These are phyloP conservation scores for Penicillium coprophilum DNA, from an alignment of 495 filamentous ascomycete species.

Conservation along the genomic window DNA sequence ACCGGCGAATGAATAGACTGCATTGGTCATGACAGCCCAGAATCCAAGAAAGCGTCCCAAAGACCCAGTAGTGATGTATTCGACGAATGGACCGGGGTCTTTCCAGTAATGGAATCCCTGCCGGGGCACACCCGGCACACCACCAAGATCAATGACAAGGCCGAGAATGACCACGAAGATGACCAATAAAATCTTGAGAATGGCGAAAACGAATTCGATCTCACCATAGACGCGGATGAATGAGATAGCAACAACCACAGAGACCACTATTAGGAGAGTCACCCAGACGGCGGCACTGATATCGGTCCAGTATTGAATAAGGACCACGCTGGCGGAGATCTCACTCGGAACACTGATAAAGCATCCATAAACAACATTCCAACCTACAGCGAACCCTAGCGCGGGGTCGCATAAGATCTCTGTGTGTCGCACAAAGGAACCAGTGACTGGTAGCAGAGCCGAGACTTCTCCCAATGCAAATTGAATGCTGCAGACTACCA, in stretches of 20 bases:
- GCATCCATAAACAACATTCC: constrained; percentile 49
- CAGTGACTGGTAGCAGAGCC: constrained; percentile 43
- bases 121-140: constrained; percentile 33
- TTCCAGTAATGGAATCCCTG: constrained; percentile 53
- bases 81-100: constrained; percentile 50
- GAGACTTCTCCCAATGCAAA: constrained; percentile 45
- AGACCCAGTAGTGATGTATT: constrained; percentile 41
- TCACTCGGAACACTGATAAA: constrained; percentile 66
- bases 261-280: constrained; percentile 54
- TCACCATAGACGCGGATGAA: constrained; percentile 51
- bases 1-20: constrained; percentile 59
- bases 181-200: constrained; percentile 50
- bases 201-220: constrained; percentile 44
- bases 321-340: constrained; percentile 59
- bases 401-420: constrained; percentile 53
- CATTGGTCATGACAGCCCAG: constrained; percentile 59
- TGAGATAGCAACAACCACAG: constrained; percentile 52
- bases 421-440: constrained; percentile 53
- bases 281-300: constrained; percentile 55
- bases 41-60: constrained; percentile 55
- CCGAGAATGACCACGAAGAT: constrained; percentile 53
- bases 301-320: constrained; percentile 61
- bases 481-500: constrained; percentile 43
- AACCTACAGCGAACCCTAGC: constrained; percentile 62
- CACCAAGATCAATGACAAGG: constrained; percentile 44